Conservation (phyloP, 2,329 filamentous ascomycete species). For the Sporothrix variecibatus region DNA sequence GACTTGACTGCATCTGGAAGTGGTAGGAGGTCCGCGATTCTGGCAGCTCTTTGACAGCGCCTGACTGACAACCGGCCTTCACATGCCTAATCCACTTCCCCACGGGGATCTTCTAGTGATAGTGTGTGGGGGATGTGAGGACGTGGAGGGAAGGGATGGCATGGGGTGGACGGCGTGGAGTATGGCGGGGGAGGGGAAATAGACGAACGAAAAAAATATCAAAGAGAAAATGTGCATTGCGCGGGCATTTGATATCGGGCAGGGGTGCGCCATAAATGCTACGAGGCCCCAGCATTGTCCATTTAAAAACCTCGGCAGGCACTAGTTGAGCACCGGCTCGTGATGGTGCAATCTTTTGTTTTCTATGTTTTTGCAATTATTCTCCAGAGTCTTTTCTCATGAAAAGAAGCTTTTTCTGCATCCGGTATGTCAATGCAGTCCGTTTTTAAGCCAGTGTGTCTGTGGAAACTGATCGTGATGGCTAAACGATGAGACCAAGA, state of each 20-base stretch:
- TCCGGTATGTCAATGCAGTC: neutral
- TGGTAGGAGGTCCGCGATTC: neutral
- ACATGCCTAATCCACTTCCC: slow-evolving; percentile 12
- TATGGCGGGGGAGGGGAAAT: neutral
- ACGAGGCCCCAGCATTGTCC: neutral
- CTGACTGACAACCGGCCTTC: neutral
- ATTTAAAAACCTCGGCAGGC: neutral
- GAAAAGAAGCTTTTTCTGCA: neutral
- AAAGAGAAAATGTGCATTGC: neutral
- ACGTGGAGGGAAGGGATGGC: neutral
- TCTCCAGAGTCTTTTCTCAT: neutral
- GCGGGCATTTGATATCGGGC: neutral
- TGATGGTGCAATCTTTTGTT: neutral
- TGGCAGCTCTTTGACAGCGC: neutral
- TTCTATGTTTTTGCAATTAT: neutral
- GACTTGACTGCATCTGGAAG: neutral
- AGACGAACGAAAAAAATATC: neutral
- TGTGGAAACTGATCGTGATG: neutral
- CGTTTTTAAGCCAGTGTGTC: neutral
- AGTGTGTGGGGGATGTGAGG: neutral
- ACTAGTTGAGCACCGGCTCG: neutral
- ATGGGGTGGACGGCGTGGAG: neutral
- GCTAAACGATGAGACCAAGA: neutral
- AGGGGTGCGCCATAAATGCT: neutral
- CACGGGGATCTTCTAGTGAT: neutral